phyloP scores from a whole-genome alignment of 306 rosid genomes.

The Trifolium dubium region DNA sequence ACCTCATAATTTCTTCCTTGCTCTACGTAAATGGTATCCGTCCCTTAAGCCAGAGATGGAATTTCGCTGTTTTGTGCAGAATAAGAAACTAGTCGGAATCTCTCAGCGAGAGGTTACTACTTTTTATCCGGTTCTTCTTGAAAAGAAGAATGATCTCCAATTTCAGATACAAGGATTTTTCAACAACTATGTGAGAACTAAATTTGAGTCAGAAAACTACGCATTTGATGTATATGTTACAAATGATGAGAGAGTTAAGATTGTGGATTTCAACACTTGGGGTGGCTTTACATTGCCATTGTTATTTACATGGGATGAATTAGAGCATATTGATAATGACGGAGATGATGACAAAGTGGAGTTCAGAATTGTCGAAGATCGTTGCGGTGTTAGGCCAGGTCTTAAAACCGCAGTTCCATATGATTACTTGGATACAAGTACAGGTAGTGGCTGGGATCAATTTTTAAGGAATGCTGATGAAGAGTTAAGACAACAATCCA shows the following conservation, averaged over 20 bases:
- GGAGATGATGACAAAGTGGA: not conserved
- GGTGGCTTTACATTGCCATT: constrained; percentile 9
- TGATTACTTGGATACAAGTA: constrained; percentile 10
- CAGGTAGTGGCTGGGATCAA: constrained; percentile 8
- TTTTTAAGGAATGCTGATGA: constrained; percentile 6
- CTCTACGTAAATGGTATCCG: constrained; percentile 19
- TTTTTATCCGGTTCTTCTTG: not conserved
- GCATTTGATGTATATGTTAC: not conserved
- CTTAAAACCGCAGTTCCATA: constrained; percentile 9
- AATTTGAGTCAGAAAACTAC: constrained; percentile 8
- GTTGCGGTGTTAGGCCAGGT: not conserved
- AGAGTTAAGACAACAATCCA: not conserved
- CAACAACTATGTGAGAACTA: not conserved
- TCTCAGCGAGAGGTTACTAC: constrained; percentile 22
- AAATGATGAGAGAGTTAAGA: constrained; percentile 15
- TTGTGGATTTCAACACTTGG: constrained; percentile 17
- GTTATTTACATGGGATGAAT: constrained; percentile 11
- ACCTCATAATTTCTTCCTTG: constrained; percentile 11
- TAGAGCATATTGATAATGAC: not conserved
- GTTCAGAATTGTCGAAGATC: constrained; percentile 3
- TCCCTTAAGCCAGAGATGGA: constrained; percentile 2
- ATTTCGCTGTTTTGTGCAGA: not conserved
- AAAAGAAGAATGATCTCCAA: not conserved
- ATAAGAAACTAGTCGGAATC: not conserved
- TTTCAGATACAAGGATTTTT: not conserved